These are phyloP conservation scores for Psilocybe cubensis DNA, from an alignment of 768 basidiomycete genomes.

Conservation along the genomic window DNA sequence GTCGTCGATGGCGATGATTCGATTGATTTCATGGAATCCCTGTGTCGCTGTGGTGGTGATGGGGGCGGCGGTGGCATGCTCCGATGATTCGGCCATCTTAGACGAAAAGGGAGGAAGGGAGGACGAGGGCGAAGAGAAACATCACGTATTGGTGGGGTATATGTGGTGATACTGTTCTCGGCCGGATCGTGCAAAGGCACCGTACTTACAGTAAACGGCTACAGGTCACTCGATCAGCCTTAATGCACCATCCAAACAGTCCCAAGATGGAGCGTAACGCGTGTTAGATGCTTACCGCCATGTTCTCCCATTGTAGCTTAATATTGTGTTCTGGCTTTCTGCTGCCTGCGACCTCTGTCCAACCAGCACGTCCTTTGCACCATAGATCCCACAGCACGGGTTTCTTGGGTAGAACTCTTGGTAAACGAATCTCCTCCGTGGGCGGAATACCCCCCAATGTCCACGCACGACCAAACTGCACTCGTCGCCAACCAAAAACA, in stretches of 20 bases:
- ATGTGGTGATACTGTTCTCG: background rate
- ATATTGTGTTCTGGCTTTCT: conserved; percentile 5
- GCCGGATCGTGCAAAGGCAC: conserved; percentile 5
- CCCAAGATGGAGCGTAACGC: background rate
- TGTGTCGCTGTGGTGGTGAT: conserved; percentile 1
- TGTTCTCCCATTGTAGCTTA: conserved; percentile 37
- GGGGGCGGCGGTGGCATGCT: background rate
- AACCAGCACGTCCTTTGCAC: conserved; percentile 15
- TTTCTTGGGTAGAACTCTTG: conserved; percentile 24
- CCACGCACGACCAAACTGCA: conserved; percentile 26
- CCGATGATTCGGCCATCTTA: background rate
- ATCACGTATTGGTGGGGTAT: background rate
- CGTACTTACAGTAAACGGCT: conserved; percentile 24
- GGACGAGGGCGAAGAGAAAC: conserved; percentile 2
- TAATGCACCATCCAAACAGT: background rate
- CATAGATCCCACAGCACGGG: conserved; percentile 53
- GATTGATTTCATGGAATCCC: conserved; percentile 3
- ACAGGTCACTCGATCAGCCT: conserved; percentile 1
- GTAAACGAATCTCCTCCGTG: background rate
- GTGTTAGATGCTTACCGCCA: conserved; percentile 39
- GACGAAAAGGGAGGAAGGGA: background rate
- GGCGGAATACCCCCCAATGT: background rate
- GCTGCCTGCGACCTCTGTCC: conserved; percentile 14
- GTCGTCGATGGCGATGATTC: conserved; percentile 9
- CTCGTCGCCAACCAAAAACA: conserved; percentile 50